Evolutionary conservation across 306 rosid species (phyloP).

Genomic region (Inga oerstediana): DNA sequence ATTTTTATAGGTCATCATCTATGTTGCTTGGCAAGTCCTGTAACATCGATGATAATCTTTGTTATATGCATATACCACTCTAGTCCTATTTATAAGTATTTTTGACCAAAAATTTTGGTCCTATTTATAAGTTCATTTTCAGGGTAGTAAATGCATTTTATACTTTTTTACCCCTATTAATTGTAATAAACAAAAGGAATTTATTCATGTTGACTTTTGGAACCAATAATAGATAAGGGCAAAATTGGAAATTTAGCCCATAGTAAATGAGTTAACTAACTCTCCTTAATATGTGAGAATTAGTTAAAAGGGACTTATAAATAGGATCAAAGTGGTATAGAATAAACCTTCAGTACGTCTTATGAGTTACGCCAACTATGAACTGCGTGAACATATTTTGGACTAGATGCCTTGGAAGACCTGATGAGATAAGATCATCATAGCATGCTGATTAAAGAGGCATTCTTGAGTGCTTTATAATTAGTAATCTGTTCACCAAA

Average conservation of each 20-base stretch:
- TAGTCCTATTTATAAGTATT: too few species aligned
- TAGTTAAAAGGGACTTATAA: too few species aligned
- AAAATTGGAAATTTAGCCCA: too few species aligned
- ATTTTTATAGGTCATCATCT: background rate
- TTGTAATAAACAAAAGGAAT: too few species aligned
- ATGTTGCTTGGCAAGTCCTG: constrained; percentile 1
- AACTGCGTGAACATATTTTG: background rate
- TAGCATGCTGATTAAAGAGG: background rate
- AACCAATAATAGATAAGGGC: too few species aligned
- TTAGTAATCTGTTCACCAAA: constrained; percentile 1
- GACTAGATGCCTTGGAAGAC: background rate
- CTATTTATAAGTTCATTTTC: too few species aligned
- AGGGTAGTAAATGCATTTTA: too few species aligned
- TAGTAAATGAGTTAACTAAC: too few species aligned
- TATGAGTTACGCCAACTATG: background rate
- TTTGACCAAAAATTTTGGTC: too few species aligned
- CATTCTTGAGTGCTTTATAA: constrained; percentile 22
- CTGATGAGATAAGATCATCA: constrained; percentile 11
- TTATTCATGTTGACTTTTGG: too few species aligned
- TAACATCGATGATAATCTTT: background rate
- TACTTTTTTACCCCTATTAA: too few species aligned
- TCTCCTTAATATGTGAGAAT: too few species aligned
- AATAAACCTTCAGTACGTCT: background rate
- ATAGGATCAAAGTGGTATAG: background rate
- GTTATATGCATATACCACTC: background rate